Percentiles rank a stretch among this genome's conserved stretches.
Conservation (phyloP, 306 rosid species). For the Castanea mollissima region DNA sequence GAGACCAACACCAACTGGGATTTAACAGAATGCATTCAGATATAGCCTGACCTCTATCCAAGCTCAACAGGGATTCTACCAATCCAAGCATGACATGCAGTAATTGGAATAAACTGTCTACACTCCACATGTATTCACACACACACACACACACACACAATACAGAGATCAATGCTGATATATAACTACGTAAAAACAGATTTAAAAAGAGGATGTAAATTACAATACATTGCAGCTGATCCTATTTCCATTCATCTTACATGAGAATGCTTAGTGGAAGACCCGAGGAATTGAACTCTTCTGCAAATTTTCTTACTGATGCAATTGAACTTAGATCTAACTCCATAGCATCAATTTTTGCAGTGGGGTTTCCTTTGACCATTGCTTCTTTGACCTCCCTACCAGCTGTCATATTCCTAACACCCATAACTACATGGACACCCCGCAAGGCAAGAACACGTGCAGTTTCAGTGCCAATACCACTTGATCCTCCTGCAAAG, state of each 20-base stretch:
- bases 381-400: slow-evolving; percentile 50
- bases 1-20: too few relatives aligned
- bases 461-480: slow-evolving; percentile 79
- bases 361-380: slow-evolving; percentile 57
- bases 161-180: too few relatives aligned
- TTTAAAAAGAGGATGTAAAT: too few relatives aligned
- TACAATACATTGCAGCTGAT: neutral
- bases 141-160: too few relatives aligned
- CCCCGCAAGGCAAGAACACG: slow-evolving; percentile 88
- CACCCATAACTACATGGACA: slow-evolving; percentile 76
- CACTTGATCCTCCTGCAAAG: slow-evolving; percentile 73
- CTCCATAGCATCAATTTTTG: slow-evolving; percentile 76
- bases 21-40: too few relatives aligned
- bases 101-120: too few relatives aligned
- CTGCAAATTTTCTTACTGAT: slow-evolving; percentile 68
- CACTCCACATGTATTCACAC: too few relatives aligned
- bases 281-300: slow-evolving; percentile 47
- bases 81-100: too few relatives aligned
- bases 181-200: too few relatives aligned
- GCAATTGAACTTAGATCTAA: slow-evolving; percentile 70
- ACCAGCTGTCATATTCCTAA: slow-evolving; percentile 63
- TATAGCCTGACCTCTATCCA: too few relatives aligned
- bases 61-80: too few relatives aligned
- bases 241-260: slow-evolving; percentile 43
- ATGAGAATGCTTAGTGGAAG: slow-evolving; percentile 69